Base-by-base conservation (phyloP, 441 rosid species). In the Adansonia gregorii region DNA sequence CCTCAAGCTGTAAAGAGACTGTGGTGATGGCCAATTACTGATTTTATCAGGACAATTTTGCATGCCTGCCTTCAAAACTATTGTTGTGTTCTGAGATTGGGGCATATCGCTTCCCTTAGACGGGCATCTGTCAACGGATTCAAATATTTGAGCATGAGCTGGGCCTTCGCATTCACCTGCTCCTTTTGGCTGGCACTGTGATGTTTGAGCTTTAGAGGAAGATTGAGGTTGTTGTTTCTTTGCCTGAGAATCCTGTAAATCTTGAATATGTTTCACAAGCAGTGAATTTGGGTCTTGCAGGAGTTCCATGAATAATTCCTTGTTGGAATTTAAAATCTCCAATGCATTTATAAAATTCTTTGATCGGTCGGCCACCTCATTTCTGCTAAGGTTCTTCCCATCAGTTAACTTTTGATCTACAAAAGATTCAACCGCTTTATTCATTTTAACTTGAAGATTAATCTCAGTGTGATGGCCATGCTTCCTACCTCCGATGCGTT, bases 201-300 rank as follows among this genome's bases (percentile, higher is more conserved):
- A 46, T 27, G 66, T 67, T 63, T 27, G 60, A 35, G 80, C 83
- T 49, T 76, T 68, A 1, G 73, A 20, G 14, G 22, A 83, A 35
- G 78, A 79, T 65, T 68, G 71, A 49, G 54, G 71, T 73, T 41
- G 80, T 76, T 43, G 75, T 48, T 72, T 61, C 43, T 78, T 86
- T 1, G 49, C 82, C 74, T 82, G 87, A 61, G 84, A 83, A 76
- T 86, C 86, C 55, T 82, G 75, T 67, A 90, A 77, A 61, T 87
- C 94, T 85, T 86, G 78, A 10, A 91, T 82, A 64, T 85, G 91
- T 39, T 87, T 88, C 51, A 67, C 90, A 46, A 91, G 73, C 61
- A 91, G 79, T 51, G 93, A 93, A 80, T 86, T 82, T 24, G 94
- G 98, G 78, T 93, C 94, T 75, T 91, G 93, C 51, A 93, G 86